Evolutionary conservation across 371 early-diverging fungal genomes (phyloP), one percentile per base, ranked within the genome.

Genomic region (Actinomortierella wolfii): DNA sequence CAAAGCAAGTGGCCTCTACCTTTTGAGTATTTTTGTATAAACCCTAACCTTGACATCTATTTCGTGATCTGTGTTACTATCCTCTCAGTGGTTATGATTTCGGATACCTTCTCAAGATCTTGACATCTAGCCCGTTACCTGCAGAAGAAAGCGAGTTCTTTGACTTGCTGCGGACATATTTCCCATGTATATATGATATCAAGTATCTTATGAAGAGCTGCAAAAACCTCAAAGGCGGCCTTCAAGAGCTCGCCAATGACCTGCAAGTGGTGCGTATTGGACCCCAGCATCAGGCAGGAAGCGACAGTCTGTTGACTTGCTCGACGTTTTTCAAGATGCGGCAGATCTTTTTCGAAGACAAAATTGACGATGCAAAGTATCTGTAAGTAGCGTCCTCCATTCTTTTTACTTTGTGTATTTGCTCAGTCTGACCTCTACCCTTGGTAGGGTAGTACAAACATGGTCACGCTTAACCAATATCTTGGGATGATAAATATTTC

Each of bases 231-330:
- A 98, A 97, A 76, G 98, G 99, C 48, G 99, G 99, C 0, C 80
- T 99, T 59, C 99, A 99, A 77, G 99, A 99, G 57, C 91, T 99
- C 50, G 98, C 99, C 3, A 97, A 98, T 78, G 97, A 97, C 62
- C 70, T 99, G 58, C 91, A 94, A 78, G 95, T 94, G 60, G 75
- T 89, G 54, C 84, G 99, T 49, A 91, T 97, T 51, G 99, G 99
- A 8, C 92, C 95, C 34, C 98, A 98, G 82, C 99, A 99, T 80
- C 99, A 99, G 79, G 99, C 99, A 29, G 99, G 99, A 17, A 96
- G 96, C 73, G 99, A 99, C 81, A 93, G 97, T 64, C 80, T 99
- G 51, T 77, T 99, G 61, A 99, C 99, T 8, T 90, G 92, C 25
- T 85, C 92, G 51, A 93, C 96, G 13, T 99, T 99, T 68, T 99